phyloP scores from a whole-genome alignment of 2,329 filamentous ascomycete genomes.

The Orbilia ellipsospora region DNA sequence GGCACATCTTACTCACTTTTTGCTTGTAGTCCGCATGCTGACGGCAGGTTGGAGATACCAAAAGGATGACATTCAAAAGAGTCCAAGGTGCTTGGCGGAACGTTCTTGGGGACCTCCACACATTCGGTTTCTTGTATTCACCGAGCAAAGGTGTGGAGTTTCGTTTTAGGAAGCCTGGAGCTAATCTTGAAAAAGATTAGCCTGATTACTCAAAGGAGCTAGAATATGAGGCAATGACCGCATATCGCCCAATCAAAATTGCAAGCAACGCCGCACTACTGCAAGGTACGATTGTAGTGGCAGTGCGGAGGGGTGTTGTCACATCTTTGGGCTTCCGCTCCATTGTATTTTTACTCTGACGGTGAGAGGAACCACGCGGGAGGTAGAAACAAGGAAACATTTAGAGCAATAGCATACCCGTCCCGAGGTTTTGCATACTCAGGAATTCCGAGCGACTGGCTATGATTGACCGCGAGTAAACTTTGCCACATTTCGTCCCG shows the following conservation, averaged over 20 bases:
- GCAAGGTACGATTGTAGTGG: conserved; percentile 26
- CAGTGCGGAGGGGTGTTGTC: conserved; percentile 25
- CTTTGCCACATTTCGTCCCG: no score
- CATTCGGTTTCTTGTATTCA: conserved; percentile 1
- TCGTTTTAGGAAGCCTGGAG: conserved; percentile 32
- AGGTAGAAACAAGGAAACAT: no score
- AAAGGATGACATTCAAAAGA: conserved; percentile 16
- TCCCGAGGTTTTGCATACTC: no score
- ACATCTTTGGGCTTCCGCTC: not conserved
- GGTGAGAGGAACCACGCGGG: no score
- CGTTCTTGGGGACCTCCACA: not conserved
- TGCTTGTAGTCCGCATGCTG: conserved; percentile 32
- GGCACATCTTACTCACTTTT: conserved; percentile 7
- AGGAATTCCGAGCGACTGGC: no score
- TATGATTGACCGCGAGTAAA: no score
- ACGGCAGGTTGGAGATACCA: conserved; percentile 21
- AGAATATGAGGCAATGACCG: conserved; percentile 35
- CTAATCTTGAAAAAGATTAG: conserved; percentile 38
- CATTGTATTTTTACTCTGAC: no score
- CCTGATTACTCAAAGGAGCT: conserved; percentile 23
- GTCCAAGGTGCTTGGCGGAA: conserved; percentile 1
- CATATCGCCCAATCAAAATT: conserved; percentile 24
- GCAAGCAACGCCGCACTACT: conserved; percentile 30
- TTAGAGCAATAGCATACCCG: no score
- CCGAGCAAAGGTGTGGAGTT: conserved; percentile 14